Base-by-base conservation (phyloP, 805 yeast genomes). In the Ogataea allantospora region DNA sequence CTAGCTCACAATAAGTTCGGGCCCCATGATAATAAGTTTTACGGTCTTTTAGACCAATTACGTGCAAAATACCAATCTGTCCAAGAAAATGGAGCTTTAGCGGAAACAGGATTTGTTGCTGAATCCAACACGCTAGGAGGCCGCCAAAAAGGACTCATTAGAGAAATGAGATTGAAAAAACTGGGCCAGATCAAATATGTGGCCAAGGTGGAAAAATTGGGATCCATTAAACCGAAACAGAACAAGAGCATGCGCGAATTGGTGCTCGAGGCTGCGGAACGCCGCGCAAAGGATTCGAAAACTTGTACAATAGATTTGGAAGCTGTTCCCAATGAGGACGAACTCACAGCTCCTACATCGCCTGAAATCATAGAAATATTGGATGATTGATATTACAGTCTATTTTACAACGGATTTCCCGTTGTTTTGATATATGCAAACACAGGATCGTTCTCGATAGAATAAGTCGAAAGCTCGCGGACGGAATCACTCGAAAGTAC, bases 1-100 rank as follows among this genome's bases (percentile, higher is more conserved):
- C 67, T 91, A 27, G 75, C 87, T 2, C 98, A 91, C 57, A 89
- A 88, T 57, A 56, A 69, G 14, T 66, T 66, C 52, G 96, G 96
- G 0, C 84, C 95, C 0, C 98, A 91, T 55, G 83, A 91, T 63
- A 73, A 64, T 2, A 63, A 62, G 42, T 91, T 91, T 55, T 86
- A 86, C 55, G 64, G 65, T 34, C 70, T 71, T 34, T 58, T 88
- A 46, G 91, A 84, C 38, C 77, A 74, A 42, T 65, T 84, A 27
- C 75, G 73, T 40, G 65, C 64, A 5, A 63, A 83, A 51, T 78
- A 63, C 50, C 68, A 67, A 35, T 62, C 66, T 7, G 53, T 72
- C 28, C 71, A 70, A 46, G 42, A 62, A 26, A 62, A 65, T 19
- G 71, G 73, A 0, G 67, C 76, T 5, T 66, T 65, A 24, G 50